These are phyloP conservation scores for Penstemon newberryi DNA, from an alignment of 257 asterid genomes.

Conservation along the genomic window DNA sequence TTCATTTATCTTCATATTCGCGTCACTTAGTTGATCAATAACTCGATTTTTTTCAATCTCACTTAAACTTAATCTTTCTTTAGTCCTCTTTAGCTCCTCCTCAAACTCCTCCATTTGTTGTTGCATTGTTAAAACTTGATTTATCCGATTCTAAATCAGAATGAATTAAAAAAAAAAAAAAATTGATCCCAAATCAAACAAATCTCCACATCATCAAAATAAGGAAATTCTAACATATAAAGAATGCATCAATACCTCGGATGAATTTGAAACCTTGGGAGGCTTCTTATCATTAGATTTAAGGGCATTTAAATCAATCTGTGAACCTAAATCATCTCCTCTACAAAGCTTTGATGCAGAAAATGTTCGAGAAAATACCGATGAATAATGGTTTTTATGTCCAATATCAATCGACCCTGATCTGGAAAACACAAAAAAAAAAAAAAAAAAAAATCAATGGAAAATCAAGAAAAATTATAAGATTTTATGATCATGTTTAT, in stretches of 20 bases:
- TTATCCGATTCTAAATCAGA: constrained; percentile 33
- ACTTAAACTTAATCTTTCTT: constrained; percentile 32
- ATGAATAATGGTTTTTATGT: constrained; percentile 41
- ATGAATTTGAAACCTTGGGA: constrained; percentile 36
- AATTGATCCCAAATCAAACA: constrained; percentile 4
- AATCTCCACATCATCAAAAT: background rate
- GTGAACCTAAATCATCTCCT: constrained; percentile 53
- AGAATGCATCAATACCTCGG: constrained; percentile 37
- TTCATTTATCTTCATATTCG: constrained; percentile 30
- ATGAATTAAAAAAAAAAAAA: background rate
- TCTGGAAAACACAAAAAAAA: constrained; percentile 39
- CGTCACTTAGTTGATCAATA: constrained; percentile 44
- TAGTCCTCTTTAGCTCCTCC: constrained; percentile 52
- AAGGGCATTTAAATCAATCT: constrained; percentile 60
- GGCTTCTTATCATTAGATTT: constrained; percentile 50
- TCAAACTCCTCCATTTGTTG: constrained; percentile 50
- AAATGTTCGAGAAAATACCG: constrained; percentile 56
- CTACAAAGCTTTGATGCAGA: constrained; percentile 74
- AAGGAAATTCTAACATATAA: background rate
- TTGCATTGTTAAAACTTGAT: constrained; percentile 40
- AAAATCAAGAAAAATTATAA: no score
- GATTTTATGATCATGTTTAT: no score
- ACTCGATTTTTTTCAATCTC: constrained; percentile 44
- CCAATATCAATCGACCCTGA: constrained; percentile 53
- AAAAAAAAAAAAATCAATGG: background rate